These are phyloP conservation scores for Trebouxiophyceae sp. DNA, from an alignment of 163 green algal species.

Conservation along the genomic window DNA sequence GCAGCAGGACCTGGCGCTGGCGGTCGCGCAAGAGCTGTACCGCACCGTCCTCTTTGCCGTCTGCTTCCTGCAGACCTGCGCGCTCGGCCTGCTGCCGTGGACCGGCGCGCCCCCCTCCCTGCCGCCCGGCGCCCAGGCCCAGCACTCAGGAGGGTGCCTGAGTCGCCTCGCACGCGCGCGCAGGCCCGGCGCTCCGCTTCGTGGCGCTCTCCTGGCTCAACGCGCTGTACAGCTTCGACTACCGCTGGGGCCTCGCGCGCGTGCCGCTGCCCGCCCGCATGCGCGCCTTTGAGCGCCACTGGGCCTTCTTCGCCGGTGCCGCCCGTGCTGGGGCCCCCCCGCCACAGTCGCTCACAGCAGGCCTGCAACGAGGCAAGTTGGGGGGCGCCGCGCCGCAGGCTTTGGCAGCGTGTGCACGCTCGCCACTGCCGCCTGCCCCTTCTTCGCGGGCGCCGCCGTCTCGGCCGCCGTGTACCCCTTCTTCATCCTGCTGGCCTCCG, in stretches of 20 bases:
- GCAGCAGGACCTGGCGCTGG: constrained; percentile 2
- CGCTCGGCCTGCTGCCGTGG: constrained; percentile 42
- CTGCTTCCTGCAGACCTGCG: constrained; percentile 50
- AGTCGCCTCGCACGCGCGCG: not conserved
- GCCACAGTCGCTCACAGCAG: no score
- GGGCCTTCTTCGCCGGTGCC: constrained; percentile 63
- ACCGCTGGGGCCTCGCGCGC: constrained; percentile 64
- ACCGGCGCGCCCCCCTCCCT: constrained; percentile 29
- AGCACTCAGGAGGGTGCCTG: not conserved
- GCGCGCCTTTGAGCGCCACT: constrained; percentile 59
- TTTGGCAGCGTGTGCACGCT: constrained; percentile 45
- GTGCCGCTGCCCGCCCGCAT: constrained; percentile 41
- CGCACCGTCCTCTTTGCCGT: constrained; percentile 57
- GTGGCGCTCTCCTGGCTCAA: constrained; percentile 76
- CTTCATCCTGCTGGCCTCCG: constrained; percentile 60
- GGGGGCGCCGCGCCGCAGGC: no score
- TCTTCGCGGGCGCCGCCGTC: constrained; percentile 50
- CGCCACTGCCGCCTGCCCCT: constrained; percentile 41
- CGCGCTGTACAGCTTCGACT: constrained; percentile 87
- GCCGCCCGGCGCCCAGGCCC: not conserved
- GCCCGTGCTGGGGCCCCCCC: not conserved
- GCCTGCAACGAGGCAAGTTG: no score
- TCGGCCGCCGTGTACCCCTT: constrained; percentile 56
- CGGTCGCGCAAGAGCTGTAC: constrained; percentile 66
- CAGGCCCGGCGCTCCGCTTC: constrained; percentile 48